These are phyloP conservation scores for Breviolum minutum DNA, from an alignment of 73 alveolate genomes.

Conservation along the genomic window DNA sequence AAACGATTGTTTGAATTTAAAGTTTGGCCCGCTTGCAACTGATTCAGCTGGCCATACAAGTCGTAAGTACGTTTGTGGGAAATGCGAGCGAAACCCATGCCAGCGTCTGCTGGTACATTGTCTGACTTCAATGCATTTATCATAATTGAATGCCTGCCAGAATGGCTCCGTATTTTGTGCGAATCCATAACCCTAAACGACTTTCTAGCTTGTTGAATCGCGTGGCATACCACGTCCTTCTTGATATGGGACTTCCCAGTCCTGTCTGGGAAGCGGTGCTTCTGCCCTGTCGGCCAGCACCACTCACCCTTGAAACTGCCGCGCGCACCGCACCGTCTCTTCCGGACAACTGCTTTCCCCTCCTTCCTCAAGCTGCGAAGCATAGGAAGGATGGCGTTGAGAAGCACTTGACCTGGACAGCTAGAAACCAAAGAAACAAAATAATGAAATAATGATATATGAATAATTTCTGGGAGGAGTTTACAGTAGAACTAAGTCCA, in stretches of 20 bases:
- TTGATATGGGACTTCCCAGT: background rate
- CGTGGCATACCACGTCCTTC: conserved; percentile 22
- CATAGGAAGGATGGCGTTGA: background rate
- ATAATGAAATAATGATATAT: too few relatives aligned
- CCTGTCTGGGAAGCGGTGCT: conserved; percentile 11
- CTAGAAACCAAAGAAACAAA: too few relatives aligned
- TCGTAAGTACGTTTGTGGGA: background rate
- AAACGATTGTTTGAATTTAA: background rate
- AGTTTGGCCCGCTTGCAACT: conserved; percentile 5
- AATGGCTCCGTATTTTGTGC: background rate
- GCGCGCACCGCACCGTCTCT: background rate
- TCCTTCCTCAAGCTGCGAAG: background rate
- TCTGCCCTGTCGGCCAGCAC: conserved; percentile 2
- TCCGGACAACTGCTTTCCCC: background rate
- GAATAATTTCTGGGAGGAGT: too few relatives aligned
- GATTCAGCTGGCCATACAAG: background rate
- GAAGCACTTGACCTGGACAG: background rate
- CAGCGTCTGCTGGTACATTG: conserved; percentile 9
- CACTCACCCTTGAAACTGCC: background rate
- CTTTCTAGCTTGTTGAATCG: background rate
- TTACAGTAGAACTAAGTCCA: too few relatives aligned
- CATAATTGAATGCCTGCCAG: background rate
- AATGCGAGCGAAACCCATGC: conserved; percentile 2
- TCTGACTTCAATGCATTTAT: background rate
- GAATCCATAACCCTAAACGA: background rate